Conservation (phyloP, 2,329 filamentous ascomycete genomes). For the Sporothrix luriei region DNA sequence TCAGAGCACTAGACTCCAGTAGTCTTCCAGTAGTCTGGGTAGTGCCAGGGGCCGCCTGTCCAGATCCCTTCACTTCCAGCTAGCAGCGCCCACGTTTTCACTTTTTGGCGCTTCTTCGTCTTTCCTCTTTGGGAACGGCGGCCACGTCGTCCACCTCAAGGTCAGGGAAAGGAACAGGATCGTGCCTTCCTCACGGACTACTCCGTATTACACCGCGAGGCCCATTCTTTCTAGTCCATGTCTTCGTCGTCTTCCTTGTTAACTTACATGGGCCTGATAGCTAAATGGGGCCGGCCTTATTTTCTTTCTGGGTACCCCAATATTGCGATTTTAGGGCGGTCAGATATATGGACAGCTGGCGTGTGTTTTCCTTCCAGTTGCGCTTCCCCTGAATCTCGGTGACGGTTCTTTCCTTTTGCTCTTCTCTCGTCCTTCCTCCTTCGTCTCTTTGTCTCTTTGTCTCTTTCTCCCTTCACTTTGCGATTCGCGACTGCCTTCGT, state of each 20-base stretch:
- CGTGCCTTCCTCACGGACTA: not conserved
- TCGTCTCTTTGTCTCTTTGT: not conserved
- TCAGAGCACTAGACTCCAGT: not conserved
- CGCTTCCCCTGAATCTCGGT: not conserved
- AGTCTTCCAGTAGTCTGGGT: too few relatives aligned
- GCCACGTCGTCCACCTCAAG: not conserved
- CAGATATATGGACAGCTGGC: not conserved
- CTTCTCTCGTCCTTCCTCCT: not conserved
- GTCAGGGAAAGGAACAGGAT: not conserved
- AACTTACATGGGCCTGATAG: not conserved
- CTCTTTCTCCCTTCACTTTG: not conserved
- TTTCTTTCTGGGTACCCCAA: not conserved
- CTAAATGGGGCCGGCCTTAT: not conserved
- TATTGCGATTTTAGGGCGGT: slow-evolving; percentile 10
- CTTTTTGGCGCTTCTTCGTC: not conserved
- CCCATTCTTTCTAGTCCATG: not conserved
- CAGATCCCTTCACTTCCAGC: not conserved
- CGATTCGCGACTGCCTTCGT: not conserved
- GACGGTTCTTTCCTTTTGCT: not conserved
- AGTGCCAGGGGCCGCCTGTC: not conserved
- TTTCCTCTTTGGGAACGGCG: slow-evolving; percentile 26
- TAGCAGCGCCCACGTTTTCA: slow-evolving; percentile 1
- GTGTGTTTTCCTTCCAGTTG: too few relatives aligned
- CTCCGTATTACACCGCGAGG: not conserved
- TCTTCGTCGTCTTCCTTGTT: not conserved